Conservation (phyloP, 768 basidiomycete genomes). For the Agaricus subrufescens region DNA sequence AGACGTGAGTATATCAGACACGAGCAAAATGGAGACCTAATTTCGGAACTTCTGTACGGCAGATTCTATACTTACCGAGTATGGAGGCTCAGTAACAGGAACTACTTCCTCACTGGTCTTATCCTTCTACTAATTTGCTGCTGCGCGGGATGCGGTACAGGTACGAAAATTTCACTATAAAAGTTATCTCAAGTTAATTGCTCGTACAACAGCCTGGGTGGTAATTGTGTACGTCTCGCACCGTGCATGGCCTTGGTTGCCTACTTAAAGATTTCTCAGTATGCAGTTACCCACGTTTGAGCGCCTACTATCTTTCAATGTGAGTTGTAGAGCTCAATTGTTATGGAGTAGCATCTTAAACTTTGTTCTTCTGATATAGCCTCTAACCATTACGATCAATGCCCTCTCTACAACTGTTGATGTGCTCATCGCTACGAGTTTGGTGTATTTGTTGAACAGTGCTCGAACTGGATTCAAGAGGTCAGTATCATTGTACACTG, state of each 20-base stretch:
- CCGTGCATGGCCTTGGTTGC: not conserved
- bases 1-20: slow-evolving; percentile 29
- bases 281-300: slow-evolving; percentile 34
- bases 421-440: slow-evolving; percentile 41
- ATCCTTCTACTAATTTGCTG: slow-evolving; percentile 28
- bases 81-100: slow-evolving; percentile 41
- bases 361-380: slow-evolving; percentile 18
- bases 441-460: slow-evolving; percentile 40
- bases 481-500: slow-evolving; percentile 14
- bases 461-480: slow-evolving; percentile 49
- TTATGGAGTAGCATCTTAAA: not conserved
- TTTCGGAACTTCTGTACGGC: not conserved
- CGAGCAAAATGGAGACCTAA: not conserved
- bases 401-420: slow-evolving; percentile 43
- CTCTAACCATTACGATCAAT: slow-evolving; percentile 48
- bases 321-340: slow-evolving; percentile 13
- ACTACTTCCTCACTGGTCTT: slow-evolving; percentile 24
- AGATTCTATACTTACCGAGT: slow-evolving; percentile 49
- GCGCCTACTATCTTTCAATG: slow-evolving; percentile 29
- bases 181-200: not conserved
- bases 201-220: slow-evolving; percentile 31
- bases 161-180: slow-evolving; percentile 16
- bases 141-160: slow-evolving; percentile 29
- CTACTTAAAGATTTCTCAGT: slow-evolving; percentile 14
- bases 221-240: slow-evolving; percentile 29